Conservation (phyloP, 352 stramenopile species). For the Globisporangium rhizosaccharum region DNA sequence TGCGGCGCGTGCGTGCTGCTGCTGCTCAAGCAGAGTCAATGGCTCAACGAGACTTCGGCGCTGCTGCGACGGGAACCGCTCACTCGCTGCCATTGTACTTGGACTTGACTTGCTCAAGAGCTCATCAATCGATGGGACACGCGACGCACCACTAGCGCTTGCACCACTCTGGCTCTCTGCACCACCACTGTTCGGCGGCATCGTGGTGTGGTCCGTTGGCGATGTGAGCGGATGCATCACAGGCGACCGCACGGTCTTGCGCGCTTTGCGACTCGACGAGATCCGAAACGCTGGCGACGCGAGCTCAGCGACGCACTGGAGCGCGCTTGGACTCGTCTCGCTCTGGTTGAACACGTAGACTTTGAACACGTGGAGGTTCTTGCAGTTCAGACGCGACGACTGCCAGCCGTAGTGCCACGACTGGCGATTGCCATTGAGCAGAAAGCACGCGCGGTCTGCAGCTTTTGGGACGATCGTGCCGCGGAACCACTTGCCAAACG, state of each 20-base stretch:
- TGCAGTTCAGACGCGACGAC: slow-evolving; percentile 79
- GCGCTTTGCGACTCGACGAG: slow-evolving; percentile 75
- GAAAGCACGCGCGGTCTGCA: slow-evolving; percentile 37
- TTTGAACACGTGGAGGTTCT: slow-evolving; percentile 80
- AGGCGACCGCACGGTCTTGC: slow-evolving; percentile 69
- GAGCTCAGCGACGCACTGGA: slow-evolving; percentile 51
- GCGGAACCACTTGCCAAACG: slow-evolving; percentile 71
- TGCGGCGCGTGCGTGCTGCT: not conserved
- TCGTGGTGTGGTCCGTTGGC: slow-evolving; percentile 1
- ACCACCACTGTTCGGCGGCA: slow-evolving; percentile 6
- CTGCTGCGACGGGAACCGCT: slow-evolving; percentile 12
- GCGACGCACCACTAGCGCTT: not conserved
- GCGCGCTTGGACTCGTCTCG: slow-evolving; percentile 17
- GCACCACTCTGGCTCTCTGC: slow-evolving; percentile 3
- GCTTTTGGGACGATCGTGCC: slow-evolving; percentile 35
- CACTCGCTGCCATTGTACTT: not conserved
- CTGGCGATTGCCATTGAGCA: slow-evolving; percentile 81
- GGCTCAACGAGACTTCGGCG: slow-evolving; percentile 16
- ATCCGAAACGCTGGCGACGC: slow-evolving; percentile 69
- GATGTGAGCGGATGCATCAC: slow-evolving; percentile 16
- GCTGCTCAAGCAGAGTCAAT: slow-evolving; percentile 12
- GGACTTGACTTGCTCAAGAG: slow-evolving; percentile 23
- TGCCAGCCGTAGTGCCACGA: slow-evolving; percentile 87
- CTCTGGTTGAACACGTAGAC: slow-evolving; percentile 57
- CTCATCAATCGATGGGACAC: slow-evolving; percentile 42